Evolutionary conservation across 2,329 filamentous ascomycete genomes (phyloP).

Genomic region (Davidsoniella neocaledoniae): DNA sequence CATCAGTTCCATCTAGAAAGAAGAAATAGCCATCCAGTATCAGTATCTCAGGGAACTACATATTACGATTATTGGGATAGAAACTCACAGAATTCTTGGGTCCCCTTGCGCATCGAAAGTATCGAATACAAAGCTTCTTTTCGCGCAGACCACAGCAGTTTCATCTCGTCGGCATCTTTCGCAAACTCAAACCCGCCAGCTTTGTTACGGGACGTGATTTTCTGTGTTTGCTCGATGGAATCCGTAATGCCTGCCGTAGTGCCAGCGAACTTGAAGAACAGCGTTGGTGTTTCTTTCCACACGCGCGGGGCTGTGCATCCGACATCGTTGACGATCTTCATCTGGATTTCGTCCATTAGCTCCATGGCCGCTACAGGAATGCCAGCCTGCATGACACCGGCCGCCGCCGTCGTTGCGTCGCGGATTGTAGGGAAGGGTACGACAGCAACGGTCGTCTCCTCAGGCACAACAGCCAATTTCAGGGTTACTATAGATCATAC

Average conservation of each 20-base stretch:
- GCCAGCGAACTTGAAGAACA: constrained; percentile 78
- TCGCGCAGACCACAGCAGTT: constrained; percentile 61
- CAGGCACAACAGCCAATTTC: constrained; percentile 60
- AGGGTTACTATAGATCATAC: constrained; percentile 39
- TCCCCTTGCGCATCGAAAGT: constrained; percentile 48
- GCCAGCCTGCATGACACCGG: constrained; percentile 57
- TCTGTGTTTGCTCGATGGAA: constrained; percentile 52
- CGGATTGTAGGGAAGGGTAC: constrained; percentile 64
- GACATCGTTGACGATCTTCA: constrained; percentile 63
- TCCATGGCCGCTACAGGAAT: constrained; percentile 65
- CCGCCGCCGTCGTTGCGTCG: constrained; percentile 57
- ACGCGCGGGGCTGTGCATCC: constrained; percentile 49
- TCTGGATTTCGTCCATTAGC: constrained; percentile 79
- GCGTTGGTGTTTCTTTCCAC: constrained; percentile 60
- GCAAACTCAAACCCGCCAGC: constrained; percentile 63
- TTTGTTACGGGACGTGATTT: constrained; percentile 47
- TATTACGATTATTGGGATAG: constrained; percentile 5
- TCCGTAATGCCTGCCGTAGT: constrained; percentile 63
- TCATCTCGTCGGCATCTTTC: constrained; percentile 50
- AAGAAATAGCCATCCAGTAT: constrained; percentile 5
- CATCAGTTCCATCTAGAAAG: constrained; percentile 54
- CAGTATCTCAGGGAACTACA: neutral
- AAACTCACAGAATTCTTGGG: constrained; percentile 54
- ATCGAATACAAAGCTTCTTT: constrained; percentile 79
- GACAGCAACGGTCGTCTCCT: constrained; percentile 61